Conservation (phyloP, 2,329 filamentous ascomycete species). For the Xylariaceae sp. region DNA sequence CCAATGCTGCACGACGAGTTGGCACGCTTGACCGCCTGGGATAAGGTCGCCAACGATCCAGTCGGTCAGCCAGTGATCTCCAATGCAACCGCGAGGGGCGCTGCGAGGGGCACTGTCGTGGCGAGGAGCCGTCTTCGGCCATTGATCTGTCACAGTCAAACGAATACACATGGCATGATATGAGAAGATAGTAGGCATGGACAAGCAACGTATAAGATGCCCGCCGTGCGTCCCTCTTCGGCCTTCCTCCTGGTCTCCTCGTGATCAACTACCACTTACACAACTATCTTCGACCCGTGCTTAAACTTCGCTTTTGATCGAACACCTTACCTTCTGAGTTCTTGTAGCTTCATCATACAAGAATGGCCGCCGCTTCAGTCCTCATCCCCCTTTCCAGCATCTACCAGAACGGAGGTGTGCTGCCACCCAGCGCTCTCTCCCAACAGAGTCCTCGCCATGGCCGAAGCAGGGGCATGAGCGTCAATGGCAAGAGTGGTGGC, state of each 20-base stretch:
- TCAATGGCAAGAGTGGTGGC: conserved; percentile 28
- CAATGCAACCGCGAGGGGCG: conserved; percentile 10
- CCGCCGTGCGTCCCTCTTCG: background rate
- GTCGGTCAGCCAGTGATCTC: conserved; percentile 16
- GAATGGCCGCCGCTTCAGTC: conserved; percentile 33
- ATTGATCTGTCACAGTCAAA: conserved; percentile 5
- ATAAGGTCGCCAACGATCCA: background rate
- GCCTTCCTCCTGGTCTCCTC: background rate
- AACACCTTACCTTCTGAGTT: background rate
- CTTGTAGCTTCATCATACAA: conserved; percentile 8
- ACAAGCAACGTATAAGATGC: conserved; percentile 15
- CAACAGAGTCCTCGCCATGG: conserved; percentile 35
- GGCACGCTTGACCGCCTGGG: conserved; percentile 12
- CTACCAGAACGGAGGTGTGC: conserved; percentile 33
- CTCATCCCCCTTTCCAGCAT: conserved; percentile 33
- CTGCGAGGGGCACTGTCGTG: conserved; percentile 14
- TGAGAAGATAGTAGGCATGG: background rate
- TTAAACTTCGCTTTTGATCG: conserved; percentile 3
- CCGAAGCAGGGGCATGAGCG: conserved; percentile 36
- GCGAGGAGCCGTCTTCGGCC: conserved; percentile 15
- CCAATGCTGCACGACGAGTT: conserved; percentile 20
- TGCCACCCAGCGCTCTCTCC: conserved; percentile 33
- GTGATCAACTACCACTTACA: conserved; percentile 4
- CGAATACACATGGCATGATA: background rate
- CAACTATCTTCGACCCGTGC: background rate